Evolutionary conservation across 768 basidiomycete species (phyloP), one percentile per base, ranked within the genome.

Genomic region (Cubamyces lactineus): DNA sequence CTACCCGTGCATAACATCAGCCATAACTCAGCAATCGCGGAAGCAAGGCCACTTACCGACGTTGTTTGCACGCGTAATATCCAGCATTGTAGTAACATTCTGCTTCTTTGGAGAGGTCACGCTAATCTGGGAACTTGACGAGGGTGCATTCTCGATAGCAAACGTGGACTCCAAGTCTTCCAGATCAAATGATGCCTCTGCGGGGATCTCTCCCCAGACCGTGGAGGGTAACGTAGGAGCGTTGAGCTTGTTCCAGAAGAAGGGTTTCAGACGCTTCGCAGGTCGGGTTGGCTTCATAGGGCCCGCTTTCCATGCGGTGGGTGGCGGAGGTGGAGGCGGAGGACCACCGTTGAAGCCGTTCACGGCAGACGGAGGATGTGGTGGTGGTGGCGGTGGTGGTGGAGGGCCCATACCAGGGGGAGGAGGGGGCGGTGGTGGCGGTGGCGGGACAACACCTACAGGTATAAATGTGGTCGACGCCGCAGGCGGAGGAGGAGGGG

Each of bases 211-310:
- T 53, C 78, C 80, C 92, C 93, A 98, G 11, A 98, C 80, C 1
- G 90, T 90, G 7, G 80, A 68, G 3, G 66, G 63, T 4, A 81
- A 66, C 5, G 75, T 70, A 7, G 78, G 66, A 13, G 70, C 71
- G n/a, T 80, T 75, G 5, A 95, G 63, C 67, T 96, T 96, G 65
- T 86, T 89, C 94, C 95, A 96, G 72, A 94, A 94, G 78, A 97
- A 94, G 2, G 95, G 91, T 73, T 90, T 89, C 53, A 92, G 72
- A 49, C 83, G 81, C 68, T 85, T 87, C 2, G 72, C 67, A n/a
- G 87, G 85, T 13, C 78, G 79, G 24, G 69, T 66, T 8, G 71
- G 63, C 63, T 77, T 70, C 57, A 55, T 30, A 49, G 45, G 34
- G 12, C 50, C 52, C 28, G 47, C 49, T 42, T 41, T 62, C 53